Base-by-base conservation (phyloP, 2,329 filamentous ascomycete genomes). In the Magnaporthiopsis rhizophila region DNA sequence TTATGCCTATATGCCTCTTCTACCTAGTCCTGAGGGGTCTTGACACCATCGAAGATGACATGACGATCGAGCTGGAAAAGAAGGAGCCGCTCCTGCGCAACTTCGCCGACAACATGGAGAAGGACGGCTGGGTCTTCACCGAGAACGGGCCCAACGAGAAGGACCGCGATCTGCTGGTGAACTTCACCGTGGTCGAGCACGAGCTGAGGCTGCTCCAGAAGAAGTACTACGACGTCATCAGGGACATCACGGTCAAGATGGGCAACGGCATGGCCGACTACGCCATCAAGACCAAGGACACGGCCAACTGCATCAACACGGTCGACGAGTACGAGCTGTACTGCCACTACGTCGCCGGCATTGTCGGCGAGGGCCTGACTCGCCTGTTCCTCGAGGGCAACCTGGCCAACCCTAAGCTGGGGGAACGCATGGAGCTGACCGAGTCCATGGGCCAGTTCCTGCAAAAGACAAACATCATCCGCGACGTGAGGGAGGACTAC, bases 181-280 rank as follows among this genome's bases (percentile, higher is more conserved):
- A 97, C 78, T 99, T 99, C 74, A 87, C 97, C 75, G 85, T 89
- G 65, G 88, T 99, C 67, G 84, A 97, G 68, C 80, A 84, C 65
- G 94, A 99, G 81, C 91, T 94, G 77, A 91, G 90, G 80, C 89
- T 90, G 77, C 81, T 97, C 76, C 96, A 97, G 81, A 85, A 87
- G 61, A 86, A 85, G 64, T 98, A 99, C 79, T 86, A 84, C 75
- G 85, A 82, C 8, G 93, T 98, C 73, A 95, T 99, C 77, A 89
- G 89, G 77, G 94, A 98, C 71, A 97, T 98, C 73, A 92, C 92
- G 38, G 81, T 88, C 72, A 90, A 92, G 79, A 99, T 99, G 95
- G 94, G 93, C 68, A 93, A 98, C 72, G 95, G 95, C 69, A 99
- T 99, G 95, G 95, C 95, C 34, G 94, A 99, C 78, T 99, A 96